phyloP scores from a whole-genome alignment of 2,329 filamentous ascomycete species.

The Botrytis deweyae region DNA sequence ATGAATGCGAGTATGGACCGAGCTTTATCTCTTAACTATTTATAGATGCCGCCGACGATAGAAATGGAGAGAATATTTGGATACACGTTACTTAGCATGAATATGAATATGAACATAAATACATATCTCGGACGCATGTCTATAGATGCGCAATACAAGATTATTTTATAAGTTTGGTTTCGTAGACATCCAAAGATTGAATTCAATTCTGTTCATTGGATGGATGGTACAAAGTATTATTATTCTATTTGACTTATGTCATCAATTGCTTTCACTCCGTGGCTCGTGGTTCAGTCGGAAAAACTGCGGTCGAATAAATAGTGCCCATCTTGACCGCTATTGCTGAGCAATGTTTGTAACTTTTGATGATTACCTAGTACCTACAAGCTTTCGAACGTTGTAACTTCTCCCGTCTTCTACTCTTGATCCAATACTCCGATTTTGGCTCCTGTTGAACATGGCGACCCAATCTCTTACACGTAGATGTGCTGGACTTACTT shows the following conservation, averaged over 20 bases:
- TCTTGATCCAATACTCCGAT: neutral
- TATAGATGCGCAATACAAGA: neutral
- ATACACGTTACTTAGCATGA: neutral
- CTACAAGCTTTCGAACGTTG: neutral
- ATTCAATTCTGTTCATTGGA: neutral
- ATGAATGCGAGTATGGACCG: slow-evolving; percentile 12
- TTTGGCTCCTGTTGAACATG: slow-evolving; percentile 26
- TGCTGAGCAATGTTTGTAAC: slow-evolving; percentile 1
- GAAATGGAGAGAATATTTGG: neutral
- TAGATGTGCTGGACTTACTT: slow-evolving; percentile 29
- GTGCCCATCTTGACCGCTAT: slow-evolving; percentile 3
- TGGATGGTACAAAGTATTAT: neutral
- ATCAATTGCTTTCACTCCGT: neutral
- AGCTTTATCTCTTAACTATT: neutral
- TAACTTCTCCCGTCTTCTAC: neutral
- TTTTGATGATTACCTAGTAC: neutral
- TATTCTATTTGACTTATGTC: neutral
- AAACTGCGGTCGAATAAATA: neutral
- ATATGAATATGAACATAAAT: neutral
- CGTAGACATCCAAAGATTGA: neutral
- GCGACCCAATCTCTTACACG: slow-evolving; percentile 31
- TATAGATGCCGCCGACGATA: neutral
- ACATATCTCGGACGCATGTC: neutral
- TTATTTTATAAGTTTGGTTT: neutral
- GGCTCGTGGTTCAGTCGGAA: neutral